Base-by-base conservation (phyloP, 306 rosid genomes). In the Begonia fuchsioides region DNA sequence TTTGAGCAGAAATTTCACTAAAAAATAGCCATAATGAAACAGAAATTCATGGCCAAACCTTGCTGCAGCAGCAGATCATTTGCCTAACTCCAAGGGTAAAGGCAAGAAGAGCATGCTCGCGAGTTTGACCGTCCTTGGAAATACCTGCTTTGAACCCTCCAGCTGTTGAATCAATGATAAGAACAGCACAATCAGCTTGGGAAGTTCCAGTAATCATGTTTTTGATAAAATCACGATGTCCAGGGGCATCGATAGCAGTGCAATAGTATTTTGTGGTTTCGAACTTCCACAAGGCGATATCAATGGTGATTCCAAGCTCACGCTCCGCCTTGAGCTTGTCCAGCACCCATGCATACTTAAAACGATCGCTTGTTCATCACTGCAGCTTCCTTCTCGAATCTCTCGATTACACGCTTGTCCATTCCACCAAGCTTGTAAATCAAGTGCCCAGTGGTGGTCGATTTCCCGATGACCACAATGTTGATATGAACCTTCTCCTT, bases 281-380 rank as follows among this genome's bases (percentile, higher is more conserved):
- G 13, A 86, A 86, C 68, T 86, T 86, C 96, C 94, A 86, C n/a
- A 82, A 38, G 3, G 96, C 90, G 70, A 86, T 86, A 35, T 86
- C 96, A 39, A 86, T 86, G 10, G 96, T 86, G 51, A 86, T 86
- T 32, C 96, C 96, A 68, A 88, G 83, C 66, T 86, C 96, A 53
- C 93, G 96, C 67, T 87, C 96, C 2, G 96, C 94, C 87, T 87
- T 82, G 7, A 87, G 86, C 72, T 87, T 87, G 87, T 87, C 96
- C 16, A 87, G 75, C 53, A 87, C 94, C 96, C 96, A 87, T 0
- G 96, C 96, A 47, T 87, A 87, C 84, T 87, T 87, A 84, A 87
- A 87, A 87, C 0, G 96, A 87, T 41, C 96, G 59, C 75, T 86
- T 86, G 84, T 86, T 86, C 96, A 86, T 86, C 82, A 81, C 96